Evolutionary conservation across 768 basidiomycete genomes (phyloP), one percentile per base, ranked within the genome.

Genomic region (Sistotremastrum suecicum): DNA sequence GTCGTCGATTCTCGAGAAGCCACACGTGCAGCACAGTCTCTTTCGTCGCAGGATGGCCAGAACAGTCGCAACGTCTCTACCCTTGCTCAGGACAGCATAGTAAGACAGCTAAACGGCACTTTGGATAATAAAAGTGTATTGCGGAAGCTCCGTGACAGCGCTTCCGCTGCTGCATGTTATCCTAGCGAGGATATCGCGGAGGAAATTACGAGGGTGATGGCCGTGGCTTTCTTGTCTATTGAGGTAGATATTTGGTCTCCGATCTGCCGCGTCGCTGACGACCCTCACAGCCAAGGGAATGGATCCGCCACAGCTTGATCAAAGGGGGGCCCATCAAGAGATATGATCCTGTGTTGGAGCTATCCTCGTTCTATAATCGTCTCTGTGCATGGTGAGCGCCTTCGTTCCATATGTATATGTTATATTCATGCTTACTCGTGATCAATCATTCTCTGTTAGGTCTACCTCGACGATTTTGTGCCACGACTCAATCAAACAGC

Each of bases 391-490:
- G 88, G 90, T 86, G 53, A 43, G 72, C 12, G 7, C 11, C 32
- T 31, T 35, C 32, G 11, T 44, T 8, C 36, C 30, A 43, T 61
- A 41, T 35, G 11, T 32, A 28, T 37, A 10, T 39, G 44, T 42
- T 35, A 37, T 43, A 36, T 32, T 50, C 53, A 47, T 54, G 42
- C 46, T 39, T 34, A 37, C 36, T 41, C 12, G 34, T 7, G 42
- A 33, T 37, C 33, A 45, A 44, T 46, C 41, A 45, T 34, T n/a
- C 39, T 42, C 20, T 11, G 37, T 10, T 50, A 94, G 92, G 90
- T 86, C 91, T 43, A 78, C 83, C 6, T 90, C 90, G 10, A 65
- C 98, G 47, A 90, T 99, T 44, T 66, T 98, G 9, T 85, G 85
- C 47, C 88, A 92, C 48, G 81, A 88, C 53, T 82, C 79, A 53